Percentiles rank a stretch among this genome's conserved stretches.
phyloP scores from a whole-genome alignment of 495 filamentous ascomycete species.

The Podospora pseudoanserina region DNA sequence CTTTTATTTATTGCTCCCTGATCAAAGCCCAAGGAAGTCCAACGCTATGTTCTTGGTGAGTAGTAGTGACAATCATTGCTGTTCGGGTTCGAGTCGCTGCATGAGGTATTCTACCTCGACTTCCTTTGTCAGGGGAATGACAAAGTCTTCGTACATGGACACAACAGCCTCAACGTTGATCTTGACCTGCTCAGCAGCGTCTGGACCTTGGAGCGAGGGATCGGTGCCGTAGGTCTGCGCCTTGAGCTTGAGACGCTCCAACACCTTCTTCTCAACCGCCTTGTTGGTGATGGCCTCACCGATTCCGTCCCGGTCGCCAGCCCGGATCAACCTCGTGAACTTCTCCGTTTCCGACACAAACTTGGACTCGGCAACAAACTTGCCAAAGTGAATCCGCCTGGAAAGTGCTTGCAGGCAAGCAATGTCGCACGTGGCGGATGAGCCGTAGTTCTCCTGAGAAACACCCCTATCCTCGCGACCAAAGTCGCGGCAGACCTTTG shows the following conservation, averaged over 20 bases:
- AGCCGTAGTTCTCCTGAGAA: constrained; percentile 91
- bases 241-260: constrained; percentile 84
- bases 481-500: constrained; percentile 70
- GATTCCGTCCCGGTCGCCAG: constrained; percentile 72
- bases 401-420: constrained; percentile 86
- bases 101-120: constrained; percentile 98
- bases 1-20: neutral
- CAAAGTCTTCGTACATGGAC: constrained; percentile 89
- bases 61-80: neutral
- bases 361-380: constrained; percentile 98
- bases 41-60: neutral
- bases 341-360: constrained; percentile 77
- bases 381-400: constrained; percentile 92
- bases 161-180: constrained; percentile 93
- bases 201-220: constrained; percentile 46
- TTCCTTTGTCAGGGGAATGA: constrained; percentile 95
- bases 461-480: constrained; percentile 74
- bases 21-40: neutral
- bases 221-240: constrained; percentile 94
- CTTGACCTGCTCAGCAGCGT: constrained; percentile 50
- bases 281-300: constrained; percentile 86
- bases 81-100: constrained; percentile 65
- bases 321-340: constrained; percentile 77
- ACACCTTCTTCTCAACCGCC: constrained; percentile 85
- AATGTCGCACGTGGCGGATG: constrained; percentile 87